These are phyloP conservation scores for Boletus barrowsii DNA, from an alignment of 768 basidiomycete species.

Conservation along the genomic window DNA sequence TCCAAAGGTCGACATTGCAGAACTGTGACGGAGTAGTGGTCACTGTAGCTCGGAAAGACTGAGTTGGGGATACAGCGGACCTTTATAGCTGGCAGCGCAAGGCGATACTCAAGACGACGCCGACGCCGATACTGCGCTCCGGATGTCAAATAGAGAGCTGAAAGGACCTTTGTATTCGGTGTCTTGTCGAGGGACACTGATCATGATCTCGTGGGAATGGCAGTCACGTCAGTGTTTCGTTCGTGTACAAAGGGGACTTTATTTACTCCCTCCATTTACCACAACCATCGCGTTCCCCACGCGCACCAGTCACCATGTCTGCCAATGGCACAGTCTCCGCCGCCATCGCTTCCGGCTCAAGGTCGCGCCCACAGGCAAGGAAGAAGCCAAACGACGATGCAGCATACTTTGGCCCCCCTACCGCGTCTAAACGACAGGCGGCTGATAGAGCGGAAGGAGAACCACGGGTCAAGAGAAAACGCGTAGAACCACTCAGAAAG, in stretches of 20 bases:
- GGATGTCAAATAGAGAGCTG: neutral
- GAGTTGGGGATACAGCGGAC: conserved; percentile 1
- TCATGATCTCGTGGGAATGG: conserved; percentile 21
- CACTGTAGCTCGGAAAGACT: too few relatives aligned
- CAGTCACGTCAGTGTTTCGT: neutral
- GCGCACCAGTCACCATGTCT: conserved; percentile 21
- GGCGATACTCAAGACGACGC: conserved; percentile 23
- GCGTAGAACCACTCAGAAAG: conserved; percentile 45
- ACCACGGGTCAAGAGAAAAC: conserved; percentile 70
- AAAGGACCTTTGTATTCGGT: too few relatives aligned
- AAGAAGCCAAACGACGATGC: conserved; percentile 68
- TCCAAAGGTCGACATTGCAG: conserved; percentile 91
- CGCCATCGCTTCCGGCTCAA: conserved; percentile 42
- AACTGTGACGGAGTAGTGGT: conserved; percentile 1
- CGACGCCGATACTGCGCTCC: neutral
- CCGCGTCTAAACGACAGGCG: conserved; percentile 64
- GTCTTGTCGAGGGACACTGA: too few relatives aligned
- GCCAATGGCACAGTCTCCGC: conserved; percentile 21
- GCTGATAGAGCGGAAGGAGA: conserved; percentile 71
- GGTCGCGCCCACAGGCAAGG: conserved; percentile 61
- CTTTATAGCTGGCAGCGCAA: conserved; percentile 24
- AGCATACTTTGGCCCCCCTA: conserved; percentile 61
- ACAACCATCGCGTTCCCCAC: conserved; percentile 1
- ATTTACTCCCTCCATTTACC: neutral
- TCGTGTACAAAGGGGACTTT: conserved; percentile 1